These are phyloP conservation scores for Agaricus blazei DNA, from an alignment of 768 basidiomycete genomes.

Conservation along the genomic window DNA sequence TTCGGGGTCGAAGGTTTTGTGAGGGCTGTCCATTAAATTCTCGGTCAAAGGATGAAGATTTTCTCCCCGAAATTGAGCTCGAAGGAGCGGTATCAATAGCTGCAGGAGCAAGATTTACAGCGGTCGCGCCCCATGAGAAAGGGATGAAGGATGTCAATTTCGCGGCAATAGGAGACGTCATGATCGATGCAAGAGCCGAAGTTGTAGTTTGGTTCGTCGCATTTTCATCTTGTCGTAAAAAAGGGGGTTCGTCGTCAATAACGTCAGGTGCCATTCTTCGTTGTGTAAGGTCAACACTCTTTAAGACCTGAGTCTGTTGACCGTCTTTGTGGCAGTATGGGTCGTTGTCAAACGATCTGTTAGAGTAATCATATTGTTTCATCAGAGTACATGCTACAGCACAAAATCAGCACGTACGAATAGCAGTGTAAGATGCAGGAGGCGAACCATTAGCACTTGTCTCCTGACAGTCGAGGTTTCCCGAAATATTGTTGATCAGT, in stretches of 20 bases:
- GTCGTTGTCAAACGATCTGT: conserved; percentile 31
- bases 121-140: conserved; percentile 33
- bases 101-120: conserved; percentile 12
- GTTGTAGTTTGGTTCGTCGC: conserved; percentile 10
- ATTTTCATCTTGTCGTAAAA: background rate
- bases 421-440: conserved; percentile 45
- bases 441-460: conserved; percentile 55
- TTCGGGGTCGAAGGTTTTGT: conserved; percentile 3
- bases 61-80: background rate
- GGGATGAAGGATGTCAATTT: conserved; percentile 59
- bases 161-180: conserved; percentile 46
- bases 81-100: conserved; percentile 1
- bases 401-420: conserved; percentile 54
- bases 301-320: conserved; percentile 27
- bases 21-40: conserved; percentile 1
- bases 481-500: conserved; percentile 19
- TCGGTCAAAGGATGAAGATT: background rate
- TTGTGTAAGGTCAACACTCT: conserved; percentile 24
- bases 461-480: conserved; percentile 17
- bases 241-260: background rate
- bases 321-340: conserved; percentile 14
- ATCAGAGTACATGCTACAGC: conserved; percentile 30
- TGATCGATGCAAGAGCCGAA: conserved; percentile 41
- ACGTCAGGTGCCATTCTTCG: background rate
- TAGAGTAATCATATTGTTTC: conserved; percentile 26